These are phyloP conservation scores for Neofusicoccum parvum DNA, from an alignment of 2,329 filamentous ascomycete species.

Conservation along the genomic window DNA sequence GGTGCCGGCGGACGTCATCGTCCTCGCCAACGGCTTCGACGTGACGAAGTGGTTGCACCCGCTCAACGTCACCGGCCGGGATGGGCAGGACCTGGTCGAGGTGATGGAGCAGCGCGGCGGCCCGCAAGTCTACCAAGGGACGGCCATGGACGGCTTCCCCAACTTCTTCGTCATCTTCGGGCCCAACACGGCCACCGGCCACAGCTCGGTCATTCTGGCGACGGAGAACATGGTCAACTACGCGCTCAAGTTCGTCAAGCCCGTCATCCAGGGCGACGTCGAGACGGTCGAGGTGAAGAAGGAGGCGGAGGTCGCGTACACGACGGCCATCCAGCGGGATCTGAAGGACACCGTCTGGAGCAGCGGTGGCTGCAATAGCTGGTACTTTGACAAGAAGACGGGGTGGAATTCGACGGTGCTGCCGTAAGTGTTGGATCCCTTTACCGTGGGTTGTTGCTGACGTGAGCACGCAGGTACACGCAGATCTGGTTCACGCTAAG, in stretches of 20 bases:
- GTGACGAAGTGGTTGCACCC: conserved; percentile 58
- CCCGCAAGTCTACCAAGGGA: conserved; percentile 62
- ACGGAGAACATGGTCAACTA: conserved; percentile 65
- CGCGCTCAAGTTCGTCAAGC: conserved; percentile 60
- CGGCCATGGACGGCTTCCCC: conserved; percentile 61
- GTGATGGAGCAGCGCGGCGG: conserved; percentile 64
- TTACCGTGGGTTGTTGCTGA: neutral
- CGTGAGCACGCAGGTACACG: conserved; percentile 43
- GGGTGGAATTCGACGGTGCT: conserved; percentile 52
- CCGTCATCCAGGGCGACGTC: conserved; percentile 52
- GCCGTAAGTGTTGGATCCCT: conserved; percentile 32
- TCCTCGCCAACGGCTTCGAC: conserved; percentile 64
- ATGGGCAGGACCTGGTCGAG: conserved; percentile 54
- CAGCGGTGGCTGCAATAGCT: conserved; percentile 49
- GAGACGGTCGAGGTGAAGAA: conserved; percentile 52
- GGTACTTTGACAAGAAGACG: conserved; percentile 50
- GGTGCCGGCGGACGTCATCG: conserved; percentile 61
- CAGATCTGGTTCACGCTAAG: conserved; percentile 55
- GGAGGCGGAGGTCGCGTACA: conserved; percentile 51
- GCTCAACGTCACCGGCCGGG: conserved; percentile 55
- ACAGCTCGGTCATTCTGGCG: conserved; percentile 62
- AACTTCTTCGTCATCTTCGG: conserved; percentile 68
- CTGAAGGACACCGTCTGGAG: conserved; percentile 52
- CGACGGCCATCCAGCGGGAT: conserved; percentile 49
- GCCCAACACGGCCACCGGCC: conserved; percentile 65